These are phyloP conservation scores for Tagetes patula DNA, from an alignment of 129 eudicot genomes.

Conservation along the genomic window DNA sequence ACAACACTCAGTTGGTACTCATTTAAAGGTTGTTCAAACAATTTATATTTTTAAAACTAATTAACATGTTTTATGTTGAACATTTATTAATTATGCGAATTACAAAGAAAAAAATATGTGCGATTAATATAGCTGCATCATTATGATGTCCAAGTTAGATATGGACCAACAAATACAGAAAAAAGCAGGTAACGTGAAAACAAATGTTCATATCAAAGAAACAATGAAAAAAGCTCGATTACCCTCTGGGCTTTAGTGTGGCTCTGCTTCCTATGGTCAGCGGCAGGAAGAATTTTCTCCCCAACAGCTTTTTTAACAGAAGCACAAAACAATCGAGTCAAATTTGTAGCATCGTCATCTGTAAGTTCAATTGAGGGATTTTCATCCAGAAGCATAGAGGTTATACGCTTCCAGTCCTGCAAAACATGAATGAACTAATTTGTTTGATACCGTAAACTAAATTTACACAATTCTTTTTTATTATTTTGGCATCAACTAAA, in stretches of 20 bases:
- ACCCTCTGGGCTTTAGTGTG: constrained; percentile 85
- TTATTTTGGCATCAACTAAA: neutral
- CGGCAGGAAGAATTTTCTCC: constrained; percentile 89
- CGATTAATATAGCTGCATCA: neutral
- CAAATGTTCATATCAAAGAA: constrained; percentile 18
- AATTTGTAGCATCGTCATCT: constrained; percentile 83
- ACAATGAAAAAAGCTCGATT: constrained; percentile 12
- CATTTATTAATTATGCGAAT: neutral
- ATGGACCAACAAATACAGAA: neutral
- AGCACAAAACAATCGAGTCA: constrained; percentile 72
- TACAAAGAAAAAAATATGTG: neutral
- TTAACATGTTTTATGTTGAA: neutral
- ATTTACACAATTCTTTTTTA: neutral
- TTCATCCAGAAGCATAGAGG: constrained; percentile 81
- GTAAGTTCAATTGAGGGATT: constrained; percentile 80
- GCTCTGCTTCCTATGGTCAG: constrained; percentile 66
- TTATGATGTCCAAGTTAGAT: neutral
- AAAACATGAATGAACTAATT: constrained; percentile 19
- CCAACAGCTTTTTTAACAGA: constrained; percentile 93
- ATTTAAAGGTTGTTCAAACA: neutral
- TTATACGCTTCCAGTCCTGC: constrained; percentile 92
- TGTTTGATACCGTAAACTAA: neutral
- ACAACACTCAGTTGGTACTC: neutral
- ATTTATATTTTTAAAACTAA: neutral
- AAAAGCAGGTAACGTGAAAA: constrained; percentile 11